A percentile compares a stretch with the other conserved stretches of the same genome.
Conservation (phyloP, 257 asterid species). For the Solanum ossicruentum region DNA sequence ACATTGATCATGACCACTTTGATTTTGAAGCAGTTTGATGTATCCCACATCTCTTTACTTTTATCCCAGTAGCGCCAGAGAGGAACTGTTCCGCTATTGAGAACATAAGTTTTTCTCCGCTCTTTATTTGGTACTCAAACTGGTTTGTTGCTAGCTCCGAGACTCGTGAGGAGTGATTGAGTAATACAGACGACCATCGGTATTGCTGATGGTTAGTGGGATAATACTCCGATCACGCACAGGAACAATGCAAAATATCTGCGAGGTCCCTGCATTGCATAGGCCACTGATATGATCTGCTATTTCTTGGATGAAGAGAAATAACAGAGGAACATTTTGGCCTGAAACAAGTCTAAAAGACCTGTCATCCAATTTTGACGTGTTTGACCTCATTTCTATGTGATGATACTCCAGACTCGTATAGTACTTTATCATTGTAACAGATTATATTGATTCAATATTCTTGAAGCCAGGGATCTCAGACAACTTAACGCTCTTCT, state of each 20-base stretch:
- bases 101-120: background rate
- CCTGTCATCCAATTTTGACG: background rate
- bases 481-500: background rate
- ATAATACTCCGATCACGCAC: background rate
- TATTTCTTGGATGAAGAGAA: background rate
- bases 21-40: background rate
- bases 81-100: background rate
- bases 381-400: background rate
- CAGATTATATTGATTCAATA: background rate
- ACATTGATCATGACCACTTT: background rate
- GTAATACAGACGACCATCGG: background rate
- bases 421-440: background rate
- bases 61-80: background rate
- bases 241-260: background rate
- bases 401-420: background rate
- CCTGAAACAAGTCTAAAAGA: background rate
- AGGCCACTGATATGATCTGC: background rate
- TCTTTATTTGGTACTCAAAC: background rate
- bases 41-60: background rate
- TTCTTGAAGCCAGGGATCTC: background rate
- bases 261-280: background rate
- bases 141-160: background rate
- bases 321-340: background rate
- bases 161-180: background rate
- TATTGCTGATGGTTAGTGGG: background rate